Conservation (phyloP, 2,329 filamentous ascomycete species). For the Stagonosporopsis vannaccii region DNA sequence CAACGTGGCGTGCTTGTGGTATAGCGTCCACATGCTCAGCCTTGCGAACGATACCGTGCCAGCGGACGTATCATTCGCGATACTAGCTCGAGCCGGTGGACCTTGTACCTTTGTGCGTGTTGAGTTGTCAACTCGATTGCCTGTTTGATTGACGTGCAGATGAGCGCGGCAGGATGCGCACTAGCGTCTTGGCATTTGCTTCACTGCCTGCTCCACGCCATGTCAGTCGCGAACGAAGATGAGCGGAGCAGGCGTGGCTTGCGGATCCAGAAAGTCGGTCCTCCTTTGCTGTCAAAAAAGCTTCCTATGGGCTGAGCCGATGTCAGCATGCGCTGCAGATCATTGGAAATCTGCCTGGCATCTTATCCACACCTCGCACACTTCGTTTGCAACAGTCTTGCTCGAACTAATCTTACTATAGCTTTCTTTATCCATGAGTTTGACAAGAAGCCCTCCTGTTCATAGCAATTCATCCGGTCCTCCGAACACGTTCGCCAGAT, state of each 20-base stretch:
- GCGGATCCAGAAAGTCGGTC: slow-evolving; percentile 1
- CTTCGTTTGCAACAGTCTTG: background rate
- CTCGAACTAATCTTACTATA: background rate
- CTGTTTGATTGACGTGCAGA: slow-evolving; percentile 41
- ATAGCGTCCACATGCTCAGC: slow-evolving; percentile 25
- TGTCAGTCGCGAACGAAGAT: slow-evolving; percentile 9
- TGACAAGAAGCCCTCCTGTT: background rate
- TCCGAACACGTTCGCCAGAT: background rate
- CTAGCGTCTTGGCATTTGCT: slow-evolving; percentile 31
- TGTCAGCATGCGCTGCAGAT: slow-evolving; percentile 12
- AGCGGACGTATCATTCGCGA: slow-evolving; percentile 23
- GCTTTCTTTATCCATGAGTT: background rate
- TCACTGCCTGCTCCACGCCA: background rate
- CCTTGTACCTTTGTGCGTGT: slow-evolving; percentile 39
- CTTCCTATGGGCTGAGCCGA: slow-evolving; percentile 10
- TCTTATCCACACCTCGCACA: background rate
- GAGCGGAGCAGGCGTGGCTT: slow-evolving; percentile 22
- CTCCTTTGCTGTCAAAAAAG: slow-evolving; percentile 14
- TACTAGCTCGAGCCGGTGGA: slow-evolving; percentile 16
- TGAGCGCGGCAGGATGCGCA: slow-evolving; percentile 39
- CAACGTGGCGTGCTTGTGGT: slow-evolving; percentile 36
- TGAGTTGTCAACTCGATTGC: slow-evolving; percentile 38
- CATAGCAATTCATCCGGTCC: background rate
- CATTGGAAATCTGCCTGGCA: background rate
- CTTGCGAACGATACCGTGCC: slow-evolving; percentile 16